Percentiles rank a stretch among this genome's conserved stretches.
Conservation (phyloP, 345 rosid species). For the Rhodomyrtus tomentosa region DNA sequence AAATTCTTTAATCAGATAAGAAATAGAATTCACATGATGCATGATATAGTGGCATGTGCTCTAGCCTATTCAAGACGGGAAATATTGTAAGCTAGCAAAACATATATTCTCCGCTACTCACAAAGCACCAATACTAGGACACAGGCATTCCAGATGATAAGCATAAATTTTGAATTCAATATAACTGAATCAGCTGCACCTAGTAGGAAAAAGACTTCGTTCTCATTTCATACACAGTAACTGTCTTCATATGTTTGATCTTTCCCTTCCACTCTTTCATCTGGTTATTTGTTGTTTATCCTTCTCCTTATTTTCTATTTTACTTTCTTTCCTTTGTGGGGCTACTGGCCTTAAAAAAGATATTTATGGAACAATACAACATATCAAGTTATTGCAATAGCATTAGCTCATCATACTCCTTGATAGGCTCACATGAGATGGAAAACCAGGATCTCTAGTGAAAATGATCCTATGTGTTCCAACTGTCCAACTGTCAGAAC, state of each 20-base stretch:
- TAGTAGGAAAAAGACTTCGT: not conserved
- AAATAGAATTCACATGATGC: not conserved
- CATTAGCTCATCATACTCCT: not conserved
- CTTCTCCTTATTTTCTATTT: not conserved
- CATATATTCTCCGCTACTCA: not conserved
- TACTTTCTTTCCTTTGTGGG: not conserved
- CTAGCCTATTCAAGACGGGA: not conserved
- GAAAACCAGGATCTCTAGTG: not conserved
- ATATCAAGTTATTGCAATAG: not conserved
- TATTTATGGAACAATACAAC: not conserved
- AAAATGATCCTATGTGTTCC: not conserved
- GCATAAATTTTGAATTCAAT: not conserved
- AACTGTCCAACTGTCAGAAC: not conserved
- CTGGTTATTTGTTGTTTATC: not conserved
- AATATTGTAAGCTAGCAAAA: not conserved
- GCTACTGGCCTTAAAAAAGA: not conserved
- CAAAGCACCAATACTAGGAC: not conserved
- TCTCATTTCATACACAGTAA: not conserved
- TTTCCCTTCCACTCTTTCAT: not conserved
- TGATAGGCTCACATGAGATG: not conserved
- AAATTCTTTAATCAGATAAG: slow-evolving; percentile 1
- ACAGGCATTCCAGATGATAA: not conserved
- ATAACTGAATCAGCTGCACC: not conserved
- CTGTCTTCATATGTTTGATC: not conserved
- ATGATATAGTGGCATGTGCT: not conserved